These are phyloP conservation scores for Fusarium sp. DNA, from an alignment of 2,329 filamentous ascomycete species.

Conservation along the genomic window DNA sequence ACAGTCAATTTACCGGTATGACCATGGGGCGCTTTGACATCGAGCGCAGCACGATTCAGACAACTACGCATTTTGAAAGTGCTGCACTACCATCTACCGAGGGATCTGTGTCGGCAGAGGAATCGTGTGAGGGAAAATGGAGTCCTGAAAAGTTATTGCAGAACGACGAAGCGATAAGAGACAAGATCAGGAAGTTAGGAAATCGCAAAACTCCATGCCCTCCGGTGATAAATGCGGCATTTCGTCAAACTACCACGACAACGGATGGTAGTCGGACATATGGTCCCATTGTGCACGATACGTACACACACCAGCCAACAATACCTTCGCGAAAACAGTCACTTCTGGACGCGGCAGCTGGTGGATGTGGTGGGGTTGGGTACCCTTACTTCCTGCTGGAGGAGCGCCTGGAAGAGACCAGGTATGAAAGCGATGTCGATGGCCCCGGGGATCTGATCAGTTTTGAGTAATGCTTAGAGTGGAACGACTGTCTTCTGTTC, in stretches of 20 bases:
- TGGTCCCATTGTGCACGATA: background rate
- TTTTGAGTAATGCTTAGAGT: slow-evolving; percentile 13
- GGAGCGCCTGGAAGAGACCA: background rate
- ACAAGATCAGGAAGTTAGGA: background rate
- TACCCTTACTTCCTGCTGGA: background rate
- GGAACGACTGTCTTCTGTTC: background rate
- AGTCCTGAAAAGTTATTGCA: slow-evolving; percentile 31
- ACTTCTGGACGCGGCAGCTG: slow-evolving; percentile 16
- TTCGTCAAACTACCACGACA: background rate
- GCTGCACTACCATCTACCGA: background rate
- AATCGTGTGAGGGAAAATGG: slow-evolving; percentile 24
- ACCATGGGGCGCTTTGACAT: background rate
- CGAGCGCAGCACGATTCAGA: background rate
- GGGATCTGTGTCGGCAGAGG: slow-evolving; percentile 16
- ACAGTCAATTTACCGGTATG: background rate
- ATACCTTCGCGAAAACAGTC: slow-evolving; percentile 3
- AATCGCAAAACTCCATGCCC: background rate
- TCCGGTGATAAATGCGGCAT: slow-evolving; percentile 4
- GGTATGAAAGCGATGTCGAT: background rate
- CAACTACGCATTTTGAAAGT: background rate
- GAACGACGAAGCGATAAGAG: slow-evolving; percentile 13
- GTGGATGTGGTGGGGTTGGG: background rate
- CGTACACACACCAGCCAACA: slow-evolving; percentile 9
- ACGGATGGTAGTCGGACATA: background rate
- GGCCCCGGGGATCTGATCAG: slow-evolving; percentile 24